Base-by-base conservation (phyloP, 306 rosid genomes). In the Senna tora region DNA sequence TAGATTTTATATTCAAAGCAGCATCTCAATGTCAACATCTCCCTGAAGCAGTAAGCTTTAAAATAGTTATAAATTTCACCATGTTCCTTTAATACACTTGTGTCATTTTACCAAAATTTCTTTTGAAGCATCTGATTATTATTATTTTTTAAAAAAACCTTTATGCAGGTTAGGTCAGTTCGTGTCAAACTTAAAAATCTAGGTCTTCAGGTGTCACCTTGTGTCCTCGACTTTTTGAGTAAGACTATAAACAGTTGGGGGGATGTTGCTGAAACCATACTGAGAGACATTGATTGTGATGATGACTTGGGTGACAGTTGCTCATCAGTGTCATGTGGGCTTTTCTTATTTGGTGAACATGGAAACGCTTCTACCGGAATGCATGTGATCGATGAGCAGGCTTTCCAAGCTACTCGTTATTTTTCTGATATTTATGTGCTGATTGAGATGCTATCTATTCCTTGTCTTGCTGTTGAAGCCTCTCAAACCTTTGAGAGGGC, bases 1-100 rank as follows among this genome's bases (percentile, higher is more conserved):
- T 95, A 76, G 97, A 89, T 88, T 95, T 95, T 82, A 80, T 92
- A 79, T 95, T 95, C 73, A 95, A 95, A 90, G 96, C 96, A 16
- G 97, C 97, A 75, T 88, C 99, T 50, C 97, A 95, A 73, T 95
- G 99, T 84, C 97, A 95, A 85, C 99, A 91, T 83, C 93, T 95
- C 46, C 90, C 97, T 65, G 96, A 91, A 88, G 97, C 97, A 75
- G 99, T 95, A 92, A 82, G 93, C 75, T 73, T 74, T 65, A 65
- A 33, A 19, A 62, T 67, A 42, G 69, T 49, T 47, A 36, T 63
- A 41, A 80, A 77, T 53, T 69, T 75, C 46, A 55, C 34, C 43
- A 16, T 52, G 67, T 84, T 69, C 63, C 66, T 36, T 77, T 67
- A 28, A 57, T 52, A 16, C 58, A 25, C 58, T 34, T 43, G 34